phyloP scores from a whole-genome alignment of 2,329 filamentous ascomycete genomes.

The Colletotrichum sp. region DNA sequence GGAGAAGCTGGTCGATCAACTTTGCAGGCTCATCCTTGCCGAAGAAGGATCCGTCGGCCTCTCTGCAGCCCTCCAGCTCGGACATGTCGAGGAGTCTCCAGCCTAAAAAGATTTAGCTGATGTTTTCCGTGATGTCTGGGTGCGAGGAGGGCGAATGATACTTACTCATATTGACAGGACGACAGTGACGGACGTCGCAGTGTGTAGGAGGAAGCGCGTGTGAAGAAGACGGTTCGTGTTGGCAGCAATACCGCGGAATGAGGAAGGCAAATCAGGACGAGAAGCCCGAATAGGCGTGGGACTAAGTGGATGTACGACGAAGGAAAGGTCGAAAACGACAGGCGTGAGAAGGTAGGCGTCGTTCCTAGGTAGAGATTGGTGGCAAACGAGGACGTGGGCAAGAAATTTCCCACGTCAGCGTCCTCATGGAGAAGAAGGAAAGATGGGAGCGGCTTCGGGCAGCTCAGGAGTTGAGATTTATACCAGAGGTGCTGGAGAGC shows the following conservation, averaged over 20 bases:
- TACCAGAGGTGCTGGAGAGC: not conserved
- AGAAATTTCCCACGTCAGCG: not conserved
- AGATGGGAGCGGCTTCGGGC: not conserved
- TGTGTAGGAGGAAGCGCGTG: not conserved
- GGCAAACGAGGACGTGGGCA: not conserved
- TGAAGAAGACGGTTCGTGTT: no score
- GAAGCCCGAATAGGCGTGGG: not conserved
- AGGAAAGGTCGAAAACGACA: not conserved
- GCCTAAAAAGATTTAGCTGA: not conserved
- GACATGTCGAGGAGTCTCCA: not conserved
- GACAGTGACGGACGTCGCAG: not conserved
- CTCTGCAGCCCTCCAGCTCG: not conserved
- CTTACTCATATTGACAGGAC: not conserved
- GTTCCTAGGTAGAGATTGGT: not conserved
- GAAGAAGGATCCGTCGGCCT: not conserved
- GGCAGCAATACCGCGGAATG: no score
- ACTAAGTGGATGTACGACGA: not conserved
- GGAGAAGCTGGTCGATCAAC: not conserved
- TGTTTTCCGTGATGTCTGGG: not conserved
- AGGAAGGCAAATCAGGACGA: not conserved
- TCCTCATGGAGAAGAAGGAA: not conserved
- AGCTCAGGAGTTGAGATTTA: not conserved
- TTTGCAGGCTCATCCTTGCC: not conserved
- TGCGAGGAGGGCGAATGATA: rapidly evolving
- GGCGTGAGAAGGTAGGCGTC: not conserved